phyloP scores from a whole-genome alignment of 2,329 filamentous ascomycete species.

The Talaromyces atroroseus region DNA sequence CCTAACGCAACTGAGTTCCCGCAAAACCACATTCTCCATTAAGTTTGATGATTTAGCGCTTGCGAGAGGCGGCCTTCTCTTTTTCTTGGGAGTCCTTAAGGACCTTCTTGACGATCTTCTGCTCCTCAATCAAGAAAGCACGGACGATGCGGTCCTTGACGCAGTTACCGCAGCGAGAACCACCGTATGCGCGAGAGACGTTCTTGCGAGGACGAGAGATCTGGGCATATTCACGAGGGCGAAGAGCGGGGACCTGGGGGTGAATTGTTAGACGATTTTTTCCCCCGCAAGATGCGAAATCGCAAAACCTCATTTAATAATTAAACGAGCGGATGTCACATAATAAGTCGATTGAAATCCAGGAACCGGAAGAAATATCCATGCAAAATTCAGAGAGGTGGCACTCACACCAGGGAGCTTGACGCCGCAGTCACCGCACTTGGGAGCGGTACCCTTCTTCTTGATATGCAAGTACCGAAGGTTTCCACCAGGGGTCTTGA shows the following conservation, averaged over 20 bases:
- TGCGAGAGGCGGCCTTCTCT: slow-evolving; percentile 30
- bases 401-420: slow-evolving; percentile 95
- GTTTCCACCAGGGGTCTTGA: slow-evolving; percentile 95
- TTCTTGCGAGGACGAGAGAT: slow-evolving; percentile 99
- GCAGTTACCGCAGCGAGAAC: slow-evolving; percentile 97
- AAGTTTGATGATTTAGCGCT: slow-evolving; percentile 33
- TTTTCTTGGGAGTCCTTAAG: slow-evolving; percentile 93
- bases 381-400: slow-evolving; percentile 17
- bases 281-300: background rate
- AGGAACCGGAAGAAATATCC: background rate
- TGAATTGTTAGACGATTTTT: slow-evolving; percentile 4
- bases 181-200: slow-evolving; percentile 96
- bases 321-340: background rate
- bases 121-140: slow-evolving; percentile 99
- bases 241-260: slow-evolving; percentile 80
- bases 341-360: background rate
- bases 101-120: slow-evolving; percentile 99
- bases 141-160: slow-evolving; percentile 97
- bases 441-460: slow-evolving; percentile 97
- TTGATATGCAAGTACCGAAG: slow-evolving; percentile 98
- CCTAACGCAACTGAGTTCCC: slow-evolving; percentile 25
- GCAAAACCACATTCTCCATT: slow-evolving; percentile 4
- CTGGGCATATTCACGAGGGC: slow-evolving; percentile 93
- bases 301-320: background rate
- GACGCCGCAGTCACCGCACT: slow-evolving; percentile 98